Percentiles rank a stretch among this genome's conserved stretches.
These are phyloP conservation scores for Suhomyces wounanorum DNA, from an alignment of 1,139 yeast genomes.

Conservation along the genomic window DNA sequence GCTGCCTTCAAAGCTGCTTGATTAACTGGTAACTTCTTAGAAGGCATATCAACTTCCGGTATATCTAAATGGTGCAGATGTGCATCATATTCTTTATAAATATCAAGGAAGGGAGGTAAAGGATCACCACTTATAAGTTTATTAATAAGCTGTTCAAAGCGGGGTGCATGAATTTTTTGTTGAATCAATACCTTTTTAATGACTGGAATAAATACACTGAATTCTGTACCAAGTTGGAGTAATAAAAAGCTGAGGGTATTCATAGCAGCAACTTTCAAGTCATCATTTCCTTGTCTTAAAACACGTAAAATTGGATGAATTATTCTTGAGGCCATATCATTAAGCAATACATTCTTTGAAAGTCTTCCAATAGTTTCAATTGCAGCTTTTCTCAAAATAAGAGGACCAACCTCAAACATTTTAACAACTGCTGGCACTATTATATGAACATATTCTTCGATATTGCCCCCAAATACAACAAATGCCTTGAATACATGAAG, in stretches of 20 bases:
- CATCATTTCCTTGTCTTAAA: constrained; percentile 60
- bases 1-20: constrained; percentile 75
- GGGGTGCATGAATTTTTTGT: constrained; percentile 67
- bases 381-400: constrained; percentile 69
- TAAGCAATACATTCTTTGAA: constrained; percentile 69
- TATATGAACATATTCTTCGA: constrained; percentile 86
- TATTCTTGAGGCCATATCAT: constrained; percentile 89
- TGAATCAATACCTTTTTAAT: constrained; percentile 70
- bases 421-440: constrained; percentile 82
- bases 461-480: constrained; percentile 84
- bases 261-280: constrained; percentile 63
- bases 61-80: constrained; percentile 53
- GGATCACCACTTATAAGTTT: constrained; percentile 88
- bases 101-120: constrained; percentile 72
- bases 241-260: constrained; percentile 80
- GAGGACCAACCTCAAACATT: constrained; percentile 69
- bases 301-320: constrained; percentile 85
- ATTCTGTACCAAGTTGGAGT: constrained; percentile 81
- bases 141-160: constrained; percentile 78
- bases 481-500: constrained; percentile 79
- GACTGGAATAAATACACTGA: constrained; percentile 83
- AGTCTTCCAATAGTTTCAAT: constrained; percentile 84
- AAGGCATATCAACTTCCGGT: constrained; percentile 67
- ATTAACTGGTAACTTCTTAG: constrained; percentile 78
- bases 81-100: constrained; percentile 66